Base-by-base conservation (phyloP, 1,284 basidiomycete species). In the Sanghuangporus weigelae region DNA sequence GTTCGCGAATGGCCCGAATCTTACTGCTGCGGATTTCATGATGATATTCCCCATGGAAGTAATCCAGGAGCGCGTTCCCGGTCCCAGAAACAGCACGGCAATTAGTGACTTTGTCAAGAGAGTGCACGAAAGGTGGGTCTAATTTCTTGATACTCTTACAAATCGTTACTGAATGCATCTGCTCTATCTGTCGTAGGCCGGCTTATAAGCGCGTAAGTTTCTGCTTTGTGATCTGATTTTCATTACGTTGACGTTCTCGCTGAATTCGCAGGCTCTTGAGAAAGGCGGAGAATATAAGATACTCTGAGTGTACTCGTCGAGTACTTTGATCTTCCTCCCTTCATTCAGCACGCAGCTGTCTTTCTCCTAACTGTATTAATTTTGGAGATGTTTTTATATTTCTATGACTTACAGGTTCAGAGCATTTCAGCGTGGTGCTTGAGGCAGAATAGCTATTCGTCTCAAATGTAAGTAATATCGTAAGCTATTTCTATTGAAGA, bases 1-100 rank as follows among this genome's bases (percentile, higher is more conserved):
- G 74, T 76, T 81, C 58, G 76, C 77, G 4, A 76, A 76, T 21
- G 77, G 74, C 11, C 60, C 68, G 10, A 60, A 71, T 31, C 77
- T 75, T 1, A 80, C 78, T 0, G 69, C 77, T 39, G 77, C 79
- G 23, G 79, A 80, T 66, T 80, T 73, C 66, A 71, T 76, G 70
- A 77, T 80, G 77, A 60, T 67, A 19, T 78, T 78, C 68, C 71
- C 76, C 1, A 66, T 76, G 19, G 78, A 79, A 44, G 50, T 57
- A 40, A 14, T 69, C 63, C 48, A 55, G 62, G 40, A 36, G 42
- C 55, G 48, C 11, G 21, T 16, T 6, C 68, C 69, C 39, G 59
- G 58, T 51, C 42, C 68, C 21, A 70, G 74, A 19, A 48, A 48
- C 21, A 40, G 40, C 8, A 69, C 71, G 2, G 70, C 72, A 64